Evolutionary conservation across 768 basidiomycete genomes (phyloP), one percentile per base, ranked within the genome.

Genomic region (Phlegmacium glaucopus): DNA sequence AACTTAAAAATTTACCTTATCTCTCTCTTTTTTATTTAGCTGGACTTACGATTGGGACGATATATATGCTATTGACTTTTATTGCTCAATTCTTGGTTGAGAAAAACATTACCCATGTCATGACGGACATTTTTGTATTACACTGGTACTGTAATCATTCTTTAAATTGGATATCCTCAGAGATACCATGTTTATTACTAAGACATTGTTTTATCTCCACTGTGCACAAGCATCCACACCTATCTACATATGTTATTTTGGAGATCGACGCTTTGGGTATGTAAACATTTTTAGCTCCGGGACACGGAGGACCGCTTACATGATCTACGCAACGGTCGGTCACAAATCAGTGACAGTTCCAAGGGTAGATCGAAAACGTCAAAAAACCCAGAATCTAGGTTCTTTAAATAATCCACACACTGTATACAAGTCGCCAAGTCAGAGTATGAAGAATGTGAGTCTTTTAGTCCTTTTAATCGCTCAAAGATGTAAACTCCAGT

Each of bases 111-210:
- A 25, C 26, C 34, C 29, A 38, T 25, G 41, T 46, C 42, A 46
- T 47, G 51, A 51, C 47, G 42, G 57, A 58, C 50, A 3, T 22
- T 22, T 44, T 51, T 58, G 58, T 59, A 62, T 60, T 56, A 60
- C 58, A 55, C 53, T 57, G 58, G 56, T 54, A 57, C 52, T 59
- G 58, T 61, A 60, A 55, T 48, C 48, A 18, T 47, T 27, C 35
- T 53, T 51, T 50, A 54, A 49, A 49, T 49, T 45, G 45, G 47
- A 47, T 45, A 48, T 36, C 51, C 50, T 52, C 17, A 18, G 30
- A 47, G n/a, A 30, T 42, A 52, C 26, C 48, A 28, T 50, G 22
- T 22, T 22, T 22, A 5, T 22, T 22, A 22, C 22, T 22, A 5
- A 52, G 44, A 52, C 46, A 42, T 35, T 42, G 39, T 27, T 35